Evolutionary conservation across 805 yeast species (phyloP), one percentile per base, ranked within the genome.

Genomic region (Kluyveromyces siamensis): DNA sequence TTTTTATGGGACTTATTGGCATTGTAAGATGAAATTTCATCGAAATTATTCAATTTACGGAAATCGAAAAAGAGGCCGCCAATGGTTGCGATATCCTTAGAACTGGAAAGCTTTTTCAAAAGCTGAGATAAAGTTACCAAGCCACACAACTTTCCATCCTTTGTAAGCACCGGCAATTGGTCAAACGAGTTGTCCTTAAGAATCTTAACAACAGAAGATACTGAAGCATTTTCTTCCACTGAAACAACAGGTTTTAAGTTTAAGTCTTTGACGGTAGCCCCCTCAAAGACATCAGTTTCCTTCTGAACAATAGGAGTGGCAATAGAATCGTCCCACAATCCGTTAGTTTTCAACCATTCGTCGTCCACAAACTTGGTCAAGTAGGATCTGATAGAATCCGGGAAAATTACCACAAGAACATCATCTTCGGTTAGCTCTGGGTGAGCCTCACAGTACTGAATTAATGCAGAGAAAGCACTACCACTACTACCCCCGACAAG

Each of bases 401-500:
- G 95, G 77, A 85, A 79, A 19, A 87, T 83, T 43, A 84, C 88
- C 33, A 87, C 95, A 50, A 87, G 76, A 17, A 77, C 77, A 56
- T 84, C 95, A 45, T 81, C 77, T 70, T 83, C 87, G 42, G 83
- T 77, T 63, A 87, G 74, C 52, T 72, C 74, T 41, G 75, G 75
- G 47, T 72, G 75, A 46, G 77, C 81, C 60, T 81, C 73, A 53
- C 81, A 81, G 53, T 84, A 84, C 56, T 80, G 70, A 50, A 87
- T 74, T 43, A 88, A 83, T 35, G 93, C 95, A 58, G 84, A 81
- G 57, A 87, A 76, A 9, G 96, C 90, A 56, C 84, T 75, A 51
- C 96, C 96, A 14, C 90, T 81, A 9, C 90, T 83, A n/a, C 96
- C 96, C 62, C 96, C 96, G 45, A 87, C 88, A 46, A 87, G 72